Conservation (phyloP, 1,284 basidiomycete genomes). For the Trichosporon sp. region DNA sequence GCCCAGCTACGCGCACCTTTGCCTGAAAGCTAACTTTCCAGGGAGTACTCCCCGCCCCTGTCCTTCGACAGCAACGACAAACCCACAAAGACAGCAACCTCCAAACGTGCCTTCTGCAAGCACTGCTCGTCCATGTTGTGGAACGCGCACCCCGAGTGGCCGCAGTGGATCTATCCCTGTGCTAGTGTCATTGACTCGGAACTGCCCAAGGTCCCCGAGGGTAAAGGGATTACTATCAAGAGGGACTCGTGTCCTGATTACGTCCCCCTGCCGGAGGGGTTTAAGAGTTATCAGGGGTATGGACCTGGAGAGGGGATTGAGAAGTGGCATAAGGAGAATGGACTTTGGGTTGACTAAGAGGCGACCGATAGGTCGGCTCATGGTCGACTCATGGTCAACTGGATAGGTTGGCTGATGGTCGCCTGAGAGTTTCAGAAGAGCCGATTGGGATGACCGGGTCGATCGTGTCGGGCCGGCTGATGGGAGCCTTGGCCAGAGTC, state of each 20-base stretch:
- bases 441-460: too few relatives aligned
- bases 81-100: slow-evolving; percentile 25
- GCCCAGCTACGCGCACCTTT: too few relatives aligned
- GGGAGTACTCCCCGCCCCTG: slow-evolving; percentile 36
- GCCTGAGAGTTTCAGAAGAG: too few relatives aligned
- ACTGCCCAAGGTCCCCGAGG: slow-evolving; percentile 32
- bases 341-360: slow-evolving; percentile 35
- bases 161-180: slow-evolving; percentile 48
- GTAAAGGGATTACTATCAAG: slow-evolving; percentile 29
- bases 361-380: too few relatives aligned
- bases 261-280: slow-evolving; percentile 37
- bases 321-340: slow-evolving; percentile 39
- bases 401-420: too few relatives aligned
- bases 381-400: too few relatives aligned
- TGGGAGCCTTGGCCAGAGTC: too few relatives aligned
- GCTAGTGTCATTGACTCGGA: slow-evolving; percentile 44
- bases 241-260: slow-evolving; percentile 36
- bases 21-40: slow-evolving; percentile 11
- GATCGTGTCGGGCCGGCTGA: too few relatives aligned
- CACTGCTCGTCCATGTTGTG: slow-evolving; percentile 46
- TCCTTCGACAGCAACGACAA: slow-evolving; percentile 40
- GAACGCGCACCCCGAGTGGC: slow-evolving; percentile 44
- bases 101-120: slow-evolving; percentile 40
- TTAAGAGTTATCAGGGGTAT: slow-evolving; percentile 30
- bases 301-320: slow-evolving; percentile 39